These are phyloP conservation scores for Phanerochaete carnosa DNA, from an alignment of 768 basidiomycete genomes.

Conservation along the genomic window DNA sequence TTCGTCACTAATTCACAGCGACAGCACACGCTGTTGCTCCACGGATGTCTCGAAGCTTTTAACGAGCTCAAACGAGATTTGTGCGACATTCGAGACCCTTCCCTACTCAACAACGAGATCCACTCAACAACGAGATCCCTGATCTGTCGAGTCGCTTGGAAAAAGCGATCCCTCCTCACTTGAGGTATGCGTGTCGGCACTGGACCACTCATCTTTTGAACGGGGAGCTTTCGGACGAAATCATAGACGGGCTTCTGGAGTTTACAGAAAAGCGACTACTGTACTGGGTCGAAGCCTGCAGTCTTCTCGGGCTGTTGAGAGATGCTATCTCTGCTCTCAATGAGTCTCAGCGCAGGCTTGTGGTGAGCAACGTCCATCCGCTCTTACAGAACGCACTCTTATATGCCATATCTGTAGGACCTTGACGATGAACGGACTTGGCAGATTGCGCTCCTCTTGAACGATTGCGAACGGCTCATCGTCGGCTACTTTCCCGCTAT, in stretches of 20 bases:
- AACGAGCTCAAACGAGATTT: neutral
- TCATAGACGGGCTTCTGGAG: neutral
- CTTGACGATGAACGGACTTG: no score
- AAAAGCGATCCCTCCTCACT: slow-evolving; percentile 8
- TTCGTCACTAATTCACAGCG: neutral
- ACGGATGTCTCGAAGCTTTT: neutral
- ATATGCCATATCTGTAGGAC: no score
- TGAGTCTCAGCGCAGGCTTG: neutral
- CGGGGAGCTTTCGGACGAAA: neutral
- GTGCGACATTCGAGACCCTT: neutral
- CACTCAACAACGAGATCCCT: slow-evolving; percentile 2
- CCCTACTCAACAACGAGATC: slow-evolving; percentile 5
- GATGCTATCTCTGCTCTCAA: neutral
- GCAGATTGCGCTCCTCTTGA: no score
- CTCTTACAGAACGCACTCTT: neutral
- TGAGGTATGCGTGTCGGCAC: slow-evolving; percentile 22
- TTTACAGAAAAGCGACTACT: slow-evolving; percentile 17
- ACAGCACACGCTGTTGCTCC: neutral
- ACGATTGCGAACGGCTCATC: no score
- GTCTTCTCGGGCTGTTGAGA: slow-evolving; percentile 4
- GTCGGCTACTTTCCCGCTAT: no score
- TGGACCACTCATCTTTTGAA: slow-evolving; percentile 18
- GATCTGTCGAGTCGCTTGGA: neutral
- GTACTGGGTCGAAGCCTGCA: slow-evolving; percentile 21
- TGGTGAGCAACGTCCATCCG: neutral